Conservation (phyloP, 2,329 filamentous ascomycete genomes). For the Kalaharituber pfeilii region DNA sequence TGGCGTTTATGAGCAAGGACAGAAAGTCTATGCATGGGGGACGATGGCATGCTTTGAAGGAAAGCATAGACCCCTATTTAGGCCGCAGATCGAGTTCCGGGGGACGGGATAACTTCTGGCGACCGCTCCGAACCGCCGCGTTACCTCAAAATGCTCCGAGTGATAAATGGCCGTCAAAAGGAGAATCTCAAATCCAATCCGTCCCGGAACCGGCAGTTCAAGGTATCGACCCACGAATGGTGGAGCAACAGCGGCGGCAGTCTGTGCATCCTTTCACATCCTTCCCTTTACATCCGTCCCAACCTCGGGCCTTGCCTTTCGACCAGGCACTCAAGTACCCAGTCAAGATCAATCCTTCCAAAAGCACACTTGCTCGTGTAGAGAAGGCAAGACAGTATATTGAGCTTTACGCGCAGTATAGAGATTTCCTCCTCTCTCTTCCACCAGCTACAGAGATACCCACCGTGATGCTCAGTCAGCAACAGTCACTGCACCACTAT, state of each 20-base stretch:
- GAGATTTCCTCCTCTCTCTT: slow-evolving; percentile 59
- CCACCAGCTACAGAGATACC: slow-evolving; percentile 47
- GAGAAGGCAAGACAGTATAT: slow-evolving; percentile 73
- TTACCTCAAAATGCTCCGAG: background rate
- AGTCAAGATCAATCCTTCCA: slow-evolving; percentile 48
- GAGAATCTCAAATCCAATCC: too few relatives aligned
- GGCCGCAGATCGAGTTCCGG: background rate
- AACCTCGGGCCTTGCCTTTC: slow-evolving; percentile 10
- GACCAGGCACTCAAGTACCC: background rate
- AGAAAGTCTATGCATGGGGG: background rate
- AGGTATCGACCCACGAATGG: too few relatives aligned
- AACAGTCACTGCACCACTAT: background rate
- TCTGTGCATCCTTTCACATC: too few relatives aligned
- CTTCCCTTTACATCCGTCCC: background rate
- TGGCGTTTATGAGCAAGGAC: background rate
- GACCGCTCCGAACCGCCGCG: background rate
- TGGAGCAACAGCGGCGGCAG: too few relatives aligned
- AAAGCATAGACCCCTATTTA: background rate
- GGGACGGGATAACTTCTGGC: background rate
- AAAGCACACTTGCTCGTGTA: slow-evolving; percentile 62
- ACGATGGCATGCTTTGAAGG: background rate
- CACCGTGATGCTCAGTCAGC: background rate
- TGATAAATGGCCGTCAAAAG: too few relatives aligned
- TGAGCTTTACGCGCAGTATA: slow-evolving; percentile 70
- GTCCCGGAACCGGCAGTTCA: too few relatives aligned